phyloP scores from a whole-genome alignment of 495 filamentous ascomycete genomes.

The Talaromyces wortmannii region DNA sequence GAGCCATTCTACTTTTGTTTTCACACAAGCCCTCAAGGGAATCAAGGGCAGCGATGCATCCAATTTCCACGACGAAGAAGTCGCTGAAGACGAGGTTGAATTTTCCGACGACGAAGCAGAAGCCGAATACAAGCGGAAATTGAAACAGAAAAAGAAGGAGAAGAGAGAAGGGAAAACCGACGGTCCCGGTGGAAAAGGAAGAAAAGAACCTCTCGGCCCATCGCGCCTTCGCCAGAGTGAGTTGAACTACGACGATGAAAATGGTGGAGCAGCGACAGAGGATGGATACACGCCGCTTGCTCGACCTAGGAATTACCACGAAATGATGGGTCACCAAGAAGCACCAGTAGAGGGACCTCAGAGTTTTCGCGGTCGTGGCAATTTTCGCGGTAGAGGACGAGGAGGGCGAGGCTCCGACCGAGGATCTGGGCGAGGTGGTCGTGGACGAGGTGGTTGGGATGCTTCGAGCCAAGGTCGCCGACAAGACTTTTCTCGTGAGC shows the following conservation, averaged over 20 bases:
- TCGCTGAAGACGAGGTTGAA: constrained; percentile 77
- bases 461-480: constrained; percentile 32
- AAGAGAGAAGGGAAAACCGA: constrained; percentile 35
- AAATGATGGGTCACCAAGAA: constrained; percentile 40
- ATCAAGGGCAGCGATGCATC: constrained; percentile 86
- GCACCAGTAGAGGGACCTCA: constrained; percentile 35
- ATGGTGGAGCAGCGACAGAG: constrained; percentile 17
- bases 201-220: constrained; percentile 21
- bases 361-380: constrained; percentile 5
- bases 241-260: constrained; percentile 53
- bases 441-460: constrained; percentile 40
- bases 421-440: constrained; percentile 32
- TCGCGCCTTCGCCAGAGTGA: constrained; percentile 35
- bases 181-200: constrained; percentile 23
- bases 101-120: constrained; percentile 97
- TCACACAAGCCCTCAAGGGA: constrained; percentile 70
- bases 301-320: constrained; percentile 53
- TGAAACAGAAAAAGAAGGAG: constrained; percentile 52
- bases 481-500: constrained; percentile 24
- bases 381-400: constrained; percentile 28
- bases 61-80: constrained; percentile 89
- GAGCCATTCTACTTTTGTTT: constrained; percentile 67
- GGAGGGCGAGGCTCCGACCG: constrained; percentile 25
- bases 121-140: constrained; percentile 67
- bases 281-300: constrained; percentile 61